phyloP scores from a whole-genome alignment of 306 rosid genomes.

The Inga oerstediana region DNA sequence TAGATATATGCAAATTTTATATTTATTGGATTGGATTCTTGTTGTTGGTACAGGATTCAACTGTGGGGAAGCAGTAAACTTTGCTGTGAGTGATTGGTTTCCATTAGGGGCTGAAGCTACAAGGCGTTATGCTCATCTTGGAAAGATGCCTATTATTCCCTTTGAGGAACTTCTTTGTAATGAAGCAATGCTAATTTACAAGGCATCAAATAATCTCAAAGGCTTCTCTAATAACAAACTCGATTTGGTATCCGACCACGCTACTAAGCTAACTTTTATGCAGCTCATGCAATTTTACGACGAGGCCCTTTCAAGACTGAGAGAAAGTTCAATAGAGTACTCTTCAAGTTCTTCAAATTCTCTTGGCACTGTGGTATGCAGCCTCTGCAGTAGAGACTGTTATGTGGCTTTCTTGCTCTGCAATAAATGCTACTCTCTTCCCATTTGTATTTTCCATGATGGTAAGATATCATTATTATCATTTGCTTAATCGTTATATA shows the following conservation, averaged over 20 bases:
- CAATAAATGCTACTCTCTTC: constrained; percentile 36
- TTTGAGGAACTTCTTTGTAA: constrained; percentile 50
- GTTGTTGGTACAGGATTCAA: constrained; percentile 41
- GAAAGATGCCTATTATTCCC: constrained; percentile 38
- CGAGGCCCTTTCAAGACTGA: constrained; percentile 15
- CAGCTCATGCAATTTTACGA: constrained; percentile 36
- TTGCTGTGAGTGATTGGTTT: constrained; percentile 48
- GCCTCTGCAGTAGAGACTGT: constrained; percentile 43
- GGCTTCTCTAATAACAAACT: constrained; percentile 13
- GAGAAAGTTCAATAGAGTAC: not conserved
- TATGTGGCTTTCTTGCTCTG: constrained; percentile 43
- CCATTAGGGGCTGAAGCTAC: constrained; percentile 41
- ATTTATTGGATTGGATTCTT: constrained; percentile 2
- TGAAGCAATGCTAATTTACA: constrained; percentile 43
- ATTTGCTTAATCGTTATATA: not conserved
- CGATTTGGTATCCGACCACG: constrained; percentile 27
- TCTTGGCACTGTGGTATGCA: constrained; percentile 26
- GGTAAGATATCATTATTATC: constrained; percentile 24
- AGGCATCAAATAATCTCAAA: constrained; percentile 21
- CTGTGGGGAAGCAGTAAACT: constrained; percentile 54
- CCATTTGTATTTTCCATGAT: constrained; percentile 48
- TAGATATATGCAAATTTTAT: not conserved
- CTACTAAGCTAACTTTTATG: constrained; percentile 29
- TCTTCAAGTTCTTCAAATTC: constrained; percentile 23
- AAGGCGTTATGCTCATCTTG: constrained; percentile 37